Conservation (phyloP, 2,329 filamentous ascomycete genomes). For the Penicillium sclerotiorum region DNA sequence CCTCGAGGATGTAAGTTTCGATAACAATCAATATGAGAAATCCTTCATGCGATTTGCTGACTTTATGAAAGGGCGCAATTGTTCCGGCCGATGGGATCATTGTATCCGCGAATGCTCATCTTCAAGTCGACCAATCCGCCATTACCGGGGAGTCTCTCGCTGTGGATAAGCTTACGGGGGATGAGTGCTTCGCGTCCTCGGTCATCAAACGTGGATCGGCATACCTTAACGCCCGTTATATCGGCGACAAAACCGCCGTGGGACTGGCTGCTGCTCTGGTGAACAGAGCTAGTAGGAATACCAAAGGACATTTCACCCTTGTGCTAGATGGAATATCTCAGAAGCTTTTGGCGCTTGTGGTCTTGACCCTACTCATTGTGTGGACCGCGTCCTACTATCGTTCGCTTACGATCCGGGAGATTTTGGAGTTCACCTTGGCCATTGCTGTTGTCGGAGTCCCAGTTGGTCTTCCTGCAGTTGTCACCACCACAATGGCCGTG, state of each 20-base stretch:
- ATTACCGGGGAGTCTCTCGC: slow-evolving; percentile 91
- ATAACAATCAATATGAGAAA: too few species aligned
- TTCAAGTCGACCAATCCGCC: slow-evolving; percentile 89
- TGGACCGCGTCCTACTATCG: slow-evolving; percentile 90
- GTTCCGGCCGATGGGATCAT: slow-evolving; percentile 87
- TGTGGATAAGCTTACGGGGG: slow-evolving; percentile 82
- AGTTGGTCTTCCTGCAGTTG: slow-evolving; percentile 89
- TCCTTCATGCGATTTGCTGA: slow-evolving; percentile 5
- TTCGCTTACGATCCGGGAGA: slow-evolving; percentile 75
- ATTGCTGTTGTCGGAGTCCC: slow-evolving; percentile 92
- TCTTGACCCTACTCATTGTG: slow-evolving; percentile 77
- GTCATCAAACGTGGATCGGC: slow-evolving; percentile 89
- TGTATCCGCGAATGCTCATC: slow-evolving; percentile 78
- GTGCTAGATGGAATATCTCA: slow-evolving; percentile 86
- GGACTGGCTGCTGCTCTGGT: slow-evolving; percentile 86
- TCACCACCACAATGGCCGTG: slow-evolving; percentile 93
- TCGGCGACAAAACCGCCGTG: slow-evolving; percentile 88
- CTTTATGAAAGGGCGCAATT: slow-evolving; percentile 67
- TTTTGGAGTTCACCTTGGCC: slow-evolving; percentile 81
- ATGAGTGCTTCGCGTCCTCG: slow-evolving; percentile 82
- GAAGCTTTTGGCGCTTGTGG: slow-evolving; percentile 76
- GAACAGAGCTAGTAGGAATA: slow-evolving; percentile 71
- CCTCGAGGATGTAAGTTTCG: slow-evolving; percentile 69
- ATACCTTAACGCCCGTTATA: slow-evolving; percentile 81
- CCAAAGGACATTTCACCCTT: slow-evolving; percentile 85